Evolutionary conservation across 441 rosid species (phyloP).

Genomic region (Corymbia citriodora): DNA sequence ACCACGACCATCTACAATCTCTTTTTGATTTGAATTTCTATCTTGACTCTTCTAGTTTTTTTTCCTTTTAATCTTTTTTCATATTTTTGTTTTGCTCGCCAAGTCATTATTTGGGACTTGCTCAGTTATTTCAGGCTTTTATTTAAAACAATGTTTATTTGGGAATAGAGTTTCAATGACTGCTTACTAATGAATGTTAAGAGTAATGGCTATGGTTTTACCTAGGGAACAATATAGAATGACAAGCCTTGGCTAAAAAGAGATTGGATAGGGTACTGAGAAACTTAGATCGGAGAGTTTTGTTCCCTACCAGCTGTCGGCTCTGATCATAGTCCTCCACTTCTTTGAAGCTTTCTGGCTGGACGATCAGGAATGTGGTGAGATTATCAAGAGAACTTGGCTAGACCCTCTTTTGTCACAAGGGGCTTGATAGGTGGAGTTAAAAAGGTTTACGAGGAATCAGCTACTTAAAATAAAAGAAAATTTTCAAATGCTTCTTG

Average conservation of each 20-base stretch:
- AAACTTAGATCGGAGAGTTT: background rate
- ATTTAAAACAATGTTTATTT: too few species aligned
- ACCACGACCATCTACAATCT: background rate
- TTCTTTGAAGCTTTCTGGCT: background rate
- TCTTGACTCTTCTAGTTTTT: too few species aligned
- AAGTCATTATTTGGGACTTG: accelerated
- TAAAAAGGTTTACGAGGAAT: background rate
- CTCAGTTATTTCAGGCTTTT: accelerated
- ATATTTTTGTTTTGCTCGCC: background rate
- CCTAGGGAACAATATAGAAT: background rate
- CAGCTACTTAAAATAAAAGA: background rate
- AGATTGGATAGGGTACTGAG: background rate
- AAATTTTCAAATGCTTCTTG: background rate
- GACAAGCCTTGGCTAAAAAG: background rate
- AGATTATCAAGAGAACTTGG: background rate
- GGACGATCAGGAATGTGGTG: background rate
- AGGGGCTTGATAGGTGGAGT: background rate
- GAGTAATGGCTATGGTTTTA: background rate
- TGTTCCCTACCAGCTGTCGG: background rate
- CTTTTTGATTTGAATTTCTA: background rate
- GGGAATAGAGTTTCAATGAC: background rate
- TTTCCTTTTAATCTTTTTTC: too few species aligned
- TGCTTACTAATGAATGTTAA: background rate
- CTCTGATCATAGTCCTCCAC: background rate
- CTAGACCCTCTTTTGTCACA: background rate